Base-by-base conservation (phyloP, 441 rosid species). In the Corymbia citriodora region DNA sequence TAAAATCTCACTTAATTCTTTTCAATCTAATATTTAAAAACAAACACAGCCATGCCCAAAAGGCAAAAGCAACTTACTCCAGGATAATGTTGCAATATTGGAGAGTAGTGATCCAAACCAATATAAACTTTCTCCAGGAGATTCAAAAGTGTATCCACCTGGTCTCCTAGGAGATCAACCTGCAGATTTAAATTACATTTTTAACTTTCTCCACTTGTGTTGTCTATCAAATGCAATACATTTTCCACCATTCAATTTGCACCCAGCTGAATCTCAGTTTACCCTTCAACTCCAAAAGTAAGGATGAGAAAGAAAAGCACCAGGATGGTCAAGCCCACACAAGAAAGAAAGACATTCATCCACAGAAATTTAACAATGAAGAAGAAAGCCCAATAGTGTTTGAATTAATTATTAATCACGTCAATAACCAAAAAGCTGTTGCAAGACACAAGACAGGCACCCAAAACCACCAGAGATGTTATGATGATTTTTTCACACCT, bases 141-240 rank as follows among this genome's bases (percentile, higher is more conserved):
- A 90, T 96, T 87, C 89, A 94, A 91, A 88, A 95, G 97, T 63
- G 93, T 81, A 88, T 97, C 99, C 93, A 97, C 99, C 93, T 97
- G 96, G 91, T 98, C 98, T 31, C 98, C 99, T 87, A 98, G 93
- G 90, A 97, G 96, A 94, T 98, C 99, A 89, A 98, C 99, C 99
- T 98, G 70, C 93, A 91, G 13, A 61, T 33, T 48, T 48, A 87
- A 61, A 36, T 21, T 48, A 36, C 2, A 1, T 23, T 79, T 40
- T 79, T 45, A 40, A 79, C 10, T 79, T 79, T 79, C 52, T 79
- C 52, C n/a, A 33, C 70, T 87, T 13, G 68, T 55, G 88, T 13
- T 55, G 65, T 57, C 70, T 45, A 55, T 54, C 12, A 31, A 55
- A 87, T 55, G 70, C 70, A 87, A 55, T 55, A 87, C 2, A 57